Evolutionary conservation across 805 yeast genomes (phyloP).

Genomic region (Yamadazyma ubonensis): DNA sequence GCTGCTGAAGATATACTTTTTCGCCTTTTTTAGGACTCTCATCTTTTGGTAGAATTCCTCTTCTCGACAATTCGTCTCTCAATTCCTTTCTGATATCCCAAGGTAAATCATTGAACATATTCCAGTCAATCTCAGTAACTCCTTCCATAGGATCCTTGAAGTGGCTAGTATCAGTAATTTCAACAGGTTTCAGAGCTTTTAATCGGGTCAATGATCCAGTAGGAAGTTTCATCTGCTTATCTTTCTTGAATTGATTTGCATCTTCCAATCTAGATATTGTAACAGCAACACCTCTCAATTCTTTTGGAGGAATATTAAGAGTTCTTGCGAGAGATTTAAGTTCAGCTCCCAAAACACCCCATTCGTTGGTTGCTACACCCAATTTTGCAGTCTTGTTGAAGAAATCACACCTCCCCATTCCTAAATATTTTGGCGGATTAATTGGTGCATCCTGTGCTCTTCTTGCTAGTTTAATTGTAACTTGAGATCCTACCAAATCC

Average conservation of each 20-base stretch:
- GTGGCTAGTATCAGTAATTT: slow-evolving; percentile 9
- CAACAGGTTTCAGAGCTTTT: not conserved
- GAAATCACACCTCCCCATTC: slow-evolving; percentile 78
- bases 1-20: slow-evolving; percentile 36
- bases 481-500: slow-evolving; percentile 50
- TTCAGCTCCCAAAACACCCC: slow-evolving; percentile 62
- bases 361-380: slow-evolving; percentile 59
- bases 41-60: slow-evolving; percentile 27
- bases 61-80: slow-evolving; percentile 46
- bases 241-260: slow-evolving; percentile 22
- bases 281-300: slow-evolving; percentile 76
- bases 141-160: slow-evolving; percentile 20
- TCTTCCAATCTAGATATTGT: slow-evolving; percentile 60
- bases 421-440: slow-evolving; percentile 75
- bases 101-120: slow-evolving; percentile 66
- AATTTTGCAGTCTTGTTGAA: slow-evolving; percentile 56
- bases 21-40: slow-evolving; percentile 13
- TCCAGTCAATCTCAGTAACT: slow-evolving; percentile 53
- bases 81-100: slow-evolving; percentile 63
- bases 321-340: slow-evolving; percentile 54
- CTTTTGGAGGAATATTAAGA: slow-evolving; percentile 59
- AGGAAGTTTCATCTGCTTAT: slow-evolving; percentile 25
- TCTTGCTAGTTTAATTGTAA: slow-evolving; percentile 65
- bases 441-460: slow-evolving; percentile 68
- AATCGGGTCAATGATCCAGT: slow-evolving; percentile 11